Conservation (phyloP, 2,329 filamentous ascomycete species). For the Atkinsonella hypoxylon region DNA sequence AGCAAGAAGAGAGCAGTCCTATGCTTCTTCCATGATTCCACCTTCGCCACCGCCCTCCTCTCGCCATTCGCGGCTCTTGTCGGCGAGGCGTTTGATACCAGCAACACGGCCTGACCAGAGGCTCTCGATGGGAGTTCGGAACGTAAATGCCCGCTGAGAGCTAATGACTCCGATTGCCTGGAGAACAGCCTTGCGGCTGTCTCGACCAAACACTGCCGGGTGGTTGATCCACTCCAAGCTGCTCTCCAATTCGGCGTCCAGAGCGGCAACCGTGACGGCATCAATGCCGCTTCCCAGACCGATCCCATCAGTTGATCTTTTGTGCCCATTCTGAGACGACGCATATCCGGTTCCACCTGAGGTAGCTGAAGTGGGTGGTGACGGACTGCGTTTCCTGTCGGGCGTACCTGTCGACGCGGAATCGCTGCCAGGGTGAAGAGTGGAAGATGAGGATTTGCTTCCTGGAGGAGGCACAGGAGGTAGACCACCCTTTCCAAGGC, state of each 20-base stretch:
- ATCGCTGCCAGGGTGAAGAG: constrained; percentile 34
- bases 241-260: constrained; percentile 83
- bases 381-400: constrained; percentile 43
- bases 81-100: constrained; percentile 71
- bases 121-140: constrained; percentile 77
- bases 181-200: constrained; percentile 88
- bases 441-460: constrained; percentile 33
- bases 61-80: constrained; percentile 82
- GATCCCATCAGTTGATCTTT: constrained; percentile 45
- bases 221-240: constrained; percentile 97
- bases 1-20: constrained; percentile 10
- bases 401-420: constrained; percentile 34
- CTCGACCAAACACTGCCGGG: constrained; percentile 84
- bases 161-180: constrained; percentile 96
- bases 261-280: constrained; percentile 63
- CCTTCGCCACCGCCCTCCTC: constrained; percentile 69
- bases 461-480: constrained; percentile 67
- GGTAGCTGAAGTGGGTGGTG: constrained; percentile 37
- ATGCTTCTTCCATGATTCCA: constrained; percentile 50
- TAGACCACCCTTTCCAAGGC: constrained; percentile 85
- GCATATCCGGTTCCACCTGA: constrained; percentile 29
- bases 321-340: constrained; percentile 32
- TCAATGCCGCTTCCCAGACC: constrained; percentile 68
- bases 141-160: constrained; percentile 87
- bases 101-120: constrained; percentile 77